Percentiles rank a stretch among this genome's conserved stretches.
Conservation (phyloP, 345 rosid species). For the Gossypium herbaceum region DNA sequence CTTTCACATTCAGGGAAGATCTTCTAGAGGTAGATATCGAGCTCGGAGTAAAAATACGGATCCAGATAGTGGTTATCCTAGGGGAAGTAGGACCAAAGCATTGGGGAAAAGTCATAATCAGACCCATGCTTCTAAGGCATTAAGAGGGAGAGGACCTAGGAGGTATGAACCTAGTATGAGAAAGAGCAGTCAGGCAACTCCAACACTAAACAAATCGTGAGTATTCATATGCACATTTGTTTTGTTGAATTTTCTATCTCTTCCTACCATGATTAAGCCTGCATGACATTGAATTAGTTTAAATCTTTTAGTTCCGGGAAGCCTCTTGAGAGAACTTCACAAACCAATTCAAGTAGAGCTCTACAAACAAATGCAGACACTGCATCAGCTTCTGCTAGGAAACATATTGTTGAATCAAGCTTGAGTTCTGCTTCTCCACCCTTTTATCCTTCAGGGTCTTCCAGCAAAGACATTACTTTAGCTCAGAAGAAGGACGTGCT, state of each 20-base stretch:
- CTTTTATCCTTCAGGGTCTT: slow-evolving; percentile 82
- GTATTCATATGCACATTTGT: slow-evolving; percentile 13
- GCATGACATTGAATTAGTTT: slow-evolving; percentile 15
- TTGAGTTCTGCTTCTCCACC: slow-evolving; percentile 96
- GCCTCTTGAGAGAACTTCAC: slow-evolving; percentile 37
- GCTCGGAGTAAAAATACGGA: slow-evolving; percentile 60
- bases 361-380: slow-evolving; percentile 40
- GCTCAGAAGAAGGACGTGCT: slow-evolving; percentile 57
- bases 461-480: slow-evolving; percentile 43
- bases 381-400: slow-evolving; percentile 44
- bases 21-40: slow-evolving; percentile 55
- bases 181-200: slow-evolving; percentile 44
- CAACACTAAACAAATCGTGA: slow-evolving; percentile 56
- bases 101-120: slow-evolving; percentile 46
- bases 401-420: slow-evolving; percentile 55
- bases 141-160: slow-evolving; percentile 82
- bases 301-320: slow-evolving; percentile 44
- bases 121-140: slow-evolving; percentile 47
- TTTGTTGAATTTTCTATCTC: not conserved
- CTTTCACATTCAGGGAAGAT: slow-evolving; percentile 47
- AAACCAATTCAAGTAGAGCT: slow-evolving; percentile 39
- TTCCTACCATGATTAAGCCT: not conserved
- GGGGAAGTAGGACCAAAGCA: slow-evolving; percentile 48
- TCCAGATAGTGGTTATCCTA: slow-evolving; percentile 44
- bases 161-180: slow-evolving; percentile 49